These are phyloP conservation scores for Yamadazyma kanchanaburiensis DNA, from an alignment of 1,139 yeast genomes.

Conservation along the genomic window DNA sequence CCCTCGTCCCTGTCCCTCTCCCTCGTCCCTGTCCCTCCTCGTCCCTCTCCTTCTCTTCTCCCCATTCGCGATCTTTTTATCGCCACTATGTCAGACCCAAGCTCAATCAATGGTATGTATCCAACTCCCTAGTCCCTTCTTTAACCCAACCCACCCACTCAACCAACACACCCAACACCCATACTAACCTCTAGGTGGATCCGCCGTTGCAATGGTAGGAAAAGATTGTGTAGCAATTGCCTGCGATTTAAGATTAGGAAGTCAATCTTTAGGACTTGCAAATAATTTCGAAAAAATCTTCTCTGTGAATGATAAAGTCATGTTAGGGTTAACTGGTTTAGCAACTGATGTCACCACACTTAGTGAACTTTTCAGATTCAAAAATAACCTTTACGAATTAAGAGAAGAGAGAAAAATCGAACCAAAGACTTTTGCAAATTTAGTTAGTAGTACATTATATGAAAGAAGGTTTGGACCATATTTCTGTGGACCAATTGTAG, in stretches of 20 bases:
- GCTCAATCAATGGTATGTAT: slow-evolving; percentile 41
- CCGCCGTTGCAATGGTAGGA: slow-evolving; percentile 98
- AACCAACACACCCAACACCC: too few species aligned
- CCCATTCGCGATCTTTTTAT: too few species aligned
- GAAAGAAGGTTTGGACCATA: slow-evolving; percentile 95
- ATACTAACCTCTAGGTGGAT: slow-evolving; percentile 53
- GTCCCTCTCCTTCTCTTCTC: too few species aligned
- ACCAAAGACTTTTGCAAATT: slow-evolving; percentile 90
- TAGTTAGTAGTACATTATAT: slow-evolving; percentile 85
- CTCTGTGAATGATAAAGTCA: slow-evolving; percentile 74
- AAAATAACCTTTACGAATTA: slow-evolving; percentile 84
- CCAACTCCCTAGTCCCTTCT: not conserved
- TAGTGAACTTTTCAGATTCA: slow-evolving; percentile 75
- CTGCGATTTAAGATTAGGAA: slow-evolving; percentile 89
- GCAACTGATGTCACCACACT: slow-evolving; percentile 93
- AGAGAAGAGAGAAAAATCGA: slow-evolving; percentile 90
- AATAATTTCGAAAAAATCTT: slow-evolving; percentile 92
- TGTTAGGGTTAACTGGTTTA: slow-evolving; percentile 88
- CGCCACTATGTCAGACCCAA: slow-evolving; percentile 45
- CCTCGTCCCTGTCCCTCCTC: too few species aligned
- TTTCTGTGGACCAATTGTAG: slow-evolving; percentile 95
- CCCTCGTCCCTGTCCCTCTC: too few species aligned
- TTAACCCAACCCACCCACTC: too few species aligned
- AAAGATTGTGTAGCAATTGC: slow-evolving; percentile 98
- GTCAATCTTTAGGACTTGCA: slow-evolving; percentile 88